Conservation (phyloP, 257 asterid genomes). For the Forsythia suspensa region DNA sequence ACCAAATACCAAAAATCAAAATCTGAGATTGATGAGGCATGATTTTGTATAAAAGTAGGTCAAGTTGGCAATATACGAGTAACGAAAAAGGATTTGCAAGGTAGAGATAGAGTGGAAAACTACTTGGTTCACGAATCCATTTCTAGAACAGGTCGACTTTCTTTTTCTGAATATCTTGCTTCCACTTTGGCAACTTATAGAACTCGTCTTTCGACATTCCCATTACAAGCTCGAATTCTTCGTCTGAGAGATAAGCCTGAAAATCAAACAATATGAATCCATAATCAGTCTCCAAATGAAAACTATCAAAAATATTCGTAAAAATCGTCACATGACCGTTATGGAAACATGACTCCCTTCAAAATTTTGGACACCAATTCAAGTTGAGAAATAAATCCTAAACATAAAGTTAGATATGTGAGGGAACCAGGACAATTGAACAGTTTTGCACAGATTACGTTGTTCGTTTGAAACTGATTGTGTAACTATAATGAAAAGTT, state of each 20-base stretch:
- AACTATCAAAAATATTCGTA: not conserved
- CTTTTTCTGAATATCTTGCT: slow-evolving; percentile 78
- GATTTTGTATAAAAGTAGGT: slow-evolving; percentile 35
- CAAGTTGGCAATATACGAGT: slow-evolving; percentile 21
- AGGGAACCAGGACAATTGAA: not conserved
- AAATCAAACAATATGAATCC: slow-evolving; percentile 21
- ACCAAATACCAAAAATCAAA: slow-evolving; percentile 17
- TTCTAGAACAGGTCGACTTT: slow-evolving; percentile 85
- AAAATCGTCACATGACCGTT: not conserved
- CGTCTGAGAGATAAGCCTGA: slow-evolving; percentile 87
- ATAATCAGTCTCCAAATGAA: no score
- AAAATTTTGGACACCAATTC: not conserved
- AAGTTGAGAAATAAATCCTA: not conserved
- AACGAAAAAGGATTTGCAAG: slow-evolving; percentile 17
- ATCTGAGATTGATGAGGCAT: slow-evolving; percentile 36
- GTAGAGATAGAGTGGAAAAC: slow-evolving; percentile 9
- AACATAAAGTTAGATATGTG: not conserved
- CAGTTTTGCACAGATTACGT: not conserved
- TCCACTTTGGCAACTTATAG: slow-evolving; percentile 82
- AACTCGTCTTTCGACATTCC: slow-evolving; percentile 68
- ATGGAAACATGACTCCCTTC: not conserved
- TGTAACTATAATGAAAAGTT: not conserved
- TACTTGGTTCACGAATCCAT: slow-evolving; percentile 16
- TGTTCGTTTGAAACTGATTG: not conserved
- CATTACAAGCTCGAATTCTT: slow-evolving; percentile 61